Evolutionary conservation across 768 basidiomycete genomes (phyloP).

Genomic region (Hemileccinum rubropunctum): DNA sequence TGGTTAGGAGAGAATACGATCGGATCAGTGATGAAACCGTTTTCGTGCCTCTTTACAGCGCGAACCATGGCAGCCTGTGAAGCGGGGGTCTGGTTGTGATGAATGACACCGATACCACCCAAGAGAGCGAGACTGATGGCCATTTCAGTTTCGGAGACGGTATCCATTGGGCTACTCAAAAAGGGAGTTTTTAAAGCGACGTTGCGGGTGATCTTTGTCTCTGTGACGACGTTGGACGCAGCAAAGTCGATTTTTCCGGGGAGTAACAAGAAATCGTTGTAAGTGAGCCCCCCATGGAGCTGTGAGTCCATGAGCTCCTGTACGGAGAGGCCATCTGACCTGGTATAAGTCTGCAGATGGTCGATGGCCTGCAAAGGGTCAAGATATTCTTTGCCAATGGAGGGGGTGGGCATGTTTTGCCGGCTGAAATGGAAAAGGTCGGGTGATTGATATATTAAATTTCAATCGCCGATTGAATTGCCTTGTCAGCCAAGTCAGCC

Average conservation of each 20-base stretch:
- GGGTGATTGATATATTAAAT: neutral
- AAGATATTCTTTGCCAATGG: slow-evolving; percentile 49
- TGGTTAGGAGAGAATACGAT: slow-evolving; percentile 80
- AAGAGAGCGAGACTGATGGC: slow-evolving; percentile 91
- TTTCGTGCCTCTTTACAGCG: slow-evolving; percentile 97
- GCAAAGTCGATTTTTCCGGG: slow-evolving; percentile 96
- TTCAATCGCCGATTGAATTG: too few relatives aligned
- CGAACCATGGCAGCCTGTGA: slow-evolving; percentile 96
- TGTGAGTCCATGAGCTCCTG: slow-evolving; percentile 85
- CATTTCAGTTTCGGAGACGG: slow-evolving; percentile 95
- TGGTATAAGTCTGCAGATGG: slow-evolving; percentile 67
- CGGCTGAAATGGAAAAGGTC: slow-evolving; percentile 7
- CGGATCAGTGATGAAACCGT: slow-evolving; percentile 97
- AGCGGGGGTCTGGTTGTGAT: slow-evolving; percentile 86
- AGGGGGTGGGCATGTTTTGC: slow-evolving; percentile 36
- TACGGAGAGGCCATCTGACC: slow-evolving; percentile 80
- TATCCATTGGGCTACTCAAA: slow-evolving; percentile 99
- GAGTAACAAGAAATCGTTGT: slow-evolving; percentile 94
- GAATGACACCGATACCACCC: slow-evolving; percentile 97
- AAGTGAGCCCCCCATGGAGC: slow-evolving; percentile 89
- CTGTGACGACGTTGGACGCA: slow-evolving; percentile 73
- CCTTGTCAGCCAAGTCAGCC: too few relatives aligned
- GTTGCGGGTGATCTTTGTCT: slow-evolving; percentile 87
- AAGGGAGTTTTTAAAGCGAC: slow-evolving; percentile 93
- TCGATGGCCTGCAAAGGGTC: slow-evolving; percentile 71